phyloP scores from a whole-genome alignment of 176 grass and related monocot species.

The Elaeis guineensis region DNA sequence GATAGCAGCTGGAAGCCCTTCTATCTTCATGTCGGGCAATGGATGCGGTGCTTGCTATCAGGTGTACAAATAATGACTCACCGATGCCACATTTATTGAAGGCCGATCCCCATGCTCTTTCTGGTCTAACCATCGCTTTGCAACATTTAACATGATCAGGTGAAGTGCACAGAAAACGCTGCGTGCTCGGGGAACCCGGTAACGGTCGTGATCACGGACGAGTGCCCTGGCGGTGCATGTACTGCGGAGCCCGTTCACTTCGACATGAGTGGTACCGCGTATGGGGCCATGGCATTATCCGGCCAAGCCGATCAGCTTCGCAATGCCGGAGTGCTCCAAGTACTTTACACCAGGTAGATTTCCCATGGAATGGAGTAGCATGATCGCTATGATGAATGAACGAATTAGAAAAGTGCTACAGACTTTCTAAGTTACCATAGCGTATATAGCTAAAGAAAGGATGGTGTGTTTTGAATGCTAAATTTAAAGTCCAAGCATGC shows the following conservation, averaged over 20 bases:
- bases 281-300: constrained; percentile 39
- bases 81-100: too few relatives aligned
- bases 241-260: constrained; percentile 29
- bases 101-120: too few relatives aligned
- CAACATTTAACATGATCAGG: constrained; percentile 10
- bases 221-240: constrained; percentile 1
- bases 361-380: too few relatives aligned
- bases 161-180: constrained; percentile 28
- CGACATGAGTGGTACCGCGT: constrained; percentile 57
- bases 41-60: constrained; percentile 83
- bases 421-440: too few relatives aligned
- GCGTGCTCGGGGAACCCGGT: constrained; percentile 44
- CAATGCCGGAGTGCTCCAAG: constrained; percentile 46
- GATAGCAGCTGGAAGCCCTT: constrained; percentile 79
- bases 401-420: too few relatives aligned
- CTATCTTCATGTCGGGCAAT: constrained; percentile 77
- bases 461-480: too few relatives aligned
- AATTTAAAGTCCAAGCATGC: too few relatives aligned
- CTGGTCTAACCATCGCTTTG: too few relatives aligned
- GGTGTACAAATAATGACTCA: constrained; percentile 6
- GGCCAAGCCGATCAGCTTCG: constrained; percentile 37
- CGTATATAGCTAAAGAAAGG: too few relatives aligned
- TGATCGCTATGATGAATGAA: too few relatives aligned
- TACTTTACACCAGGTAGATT: constrained; percentile 37
- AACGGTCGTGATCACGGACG: constrained; percentile 57